Evolutionary conservation across 169 alveolate species (phyloP), one percentile per base, ranked within the genome.

Genomic region (Cyclospora cayetanensis): DNA sequence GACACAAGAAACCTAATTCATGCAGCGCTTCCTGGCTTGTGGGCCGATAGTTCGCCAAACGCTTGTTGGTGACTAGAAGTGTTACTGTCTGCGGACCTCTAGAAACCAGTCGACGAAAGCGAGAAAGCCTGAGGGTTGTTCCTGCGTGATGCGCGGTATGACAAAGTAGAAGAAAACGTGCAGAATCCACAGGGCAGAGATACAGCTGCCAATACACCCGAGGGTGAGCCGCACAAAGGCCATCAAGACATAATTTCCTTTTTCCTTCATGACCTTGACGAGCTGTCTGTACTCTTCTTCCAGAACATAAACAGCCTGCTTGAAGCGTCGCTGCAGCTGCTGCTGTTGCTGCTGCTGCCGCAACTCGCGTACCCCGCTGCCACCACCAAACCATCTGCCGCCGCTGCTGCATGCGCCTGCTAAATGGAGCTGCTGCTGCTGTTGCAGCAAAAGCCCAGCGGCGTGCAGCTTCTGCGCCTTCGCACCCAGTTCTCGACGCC

Each of bases 381-480:
- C 39, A 29, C 7, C 37, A n/a, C 60, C 90, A 31, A 41, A 5
- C 29, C 41, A 1, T 25, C 46, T 15, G 43, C 29, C 35, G 39
- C 90, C 39, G 27, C 90, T 27, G 1, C 42, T 39, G 29, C 37
- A 31, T 42, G 77, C 22, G 60, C 77, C 55, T 60, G 53, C 2
- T 53, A 60, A 1, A 52, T 82, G 35, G 39, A 52, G 22, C 90
- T 55, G 70, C 70, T 55, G 70, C 70, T 55, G 70, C 70, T 55
- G 70, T 31, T 4, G 70, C 70, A 55, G 70, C 70, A 55, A 55
- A 3, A 11, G 25, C 20, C 70, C 70, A 2, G 25, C 70, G 20
- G 70, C 70, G 18, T 55, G 90, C 74, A 82, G 77, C 90, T 82
- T 82, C 37, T 39, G 66, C 50, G 90, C 90, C 60, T 82, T 82